Evolutionary conservation across 495 filamentous ascomycete genomes (phyloP).

Genomic region (Aspergillus kassunensis): DNA sequence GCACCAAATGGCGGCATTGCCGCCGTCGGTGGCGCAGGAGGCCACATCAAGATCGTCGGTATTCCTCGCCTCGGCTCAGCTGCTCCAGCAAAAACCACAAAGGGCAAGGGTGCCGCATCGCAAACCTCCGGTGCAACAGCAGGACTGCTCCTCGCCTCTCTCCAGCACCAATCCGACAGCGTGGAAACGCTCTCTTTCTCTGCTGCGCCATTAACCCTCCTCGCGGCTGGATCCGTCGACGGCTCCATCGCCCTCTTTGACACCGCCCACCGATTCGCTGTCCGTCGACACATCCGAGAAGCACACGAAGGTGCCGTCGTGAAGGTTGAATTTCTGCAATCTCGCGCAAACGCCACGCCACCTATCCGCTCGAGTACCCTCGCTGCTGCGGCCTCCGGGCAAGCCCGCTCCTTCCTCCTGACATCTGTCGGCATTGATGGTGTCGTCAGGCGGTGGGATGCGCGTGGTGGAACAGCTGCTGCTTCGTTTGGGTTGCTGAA

Average conservation of each 20-base stretch:
- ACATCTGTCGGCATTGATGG: slow-evolving; percentile 84
- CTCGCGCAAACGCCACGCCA: slow-evolving; percentile 19
- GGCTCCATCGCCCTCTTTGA: slow-evolving; percentile 88
- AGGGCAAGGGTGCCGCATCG: slow-evolving; percentile 28
- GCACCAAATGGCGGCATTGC: slow-evolving; percentile 72
- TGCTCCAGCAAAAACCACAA: slow-evolving; percentile 22
- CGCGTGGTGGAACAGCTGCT: slow-evolving; percentile 68
- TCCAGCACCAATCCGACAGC: slow-evolving; percentile 69
- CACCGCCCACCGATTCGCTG: slow-evolving; percentile 73
- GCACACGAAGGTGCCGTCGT: slow-evolving; percentile 85
- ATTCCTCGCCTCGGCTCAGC: slow-evolving; percentile 62
- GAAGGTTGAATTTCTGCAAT: slow-evolving; percentile 80
- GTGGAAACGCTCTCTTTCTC: slow-evolving; percentile 87
- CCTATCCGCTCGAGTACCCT: slow-evolving; percentile 23
- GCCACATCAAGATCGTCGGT: slow-evolving; percentile 76
- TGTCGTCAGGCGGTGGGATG: slow-evolving; percentile 81
- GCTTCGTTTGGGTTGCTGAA: slow-evolving; percentile 60
- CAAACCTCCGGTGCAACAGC: slow-evolving; percentile 57
- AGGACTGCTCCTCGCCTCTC: slow-evolving; percentile 71
- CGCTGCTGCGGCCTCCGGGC: slow-evolving; percentile 21
- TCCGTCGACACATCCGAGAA: slow-evolving; percentile 70
- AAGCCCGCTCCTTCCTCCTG: slow-evolving; percentile 56
- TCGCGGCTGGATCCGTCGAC: slow-evolving; percentile 88
- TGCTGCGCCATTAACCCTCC: slow-evolving; percentile 64
- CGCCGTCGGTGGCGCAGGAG: slow-evolving; percentile 83